Evolutionary conservation across 148 eudicot species (phyloP).

Genomic region (Rhododendron ferrugineum): DNA sequence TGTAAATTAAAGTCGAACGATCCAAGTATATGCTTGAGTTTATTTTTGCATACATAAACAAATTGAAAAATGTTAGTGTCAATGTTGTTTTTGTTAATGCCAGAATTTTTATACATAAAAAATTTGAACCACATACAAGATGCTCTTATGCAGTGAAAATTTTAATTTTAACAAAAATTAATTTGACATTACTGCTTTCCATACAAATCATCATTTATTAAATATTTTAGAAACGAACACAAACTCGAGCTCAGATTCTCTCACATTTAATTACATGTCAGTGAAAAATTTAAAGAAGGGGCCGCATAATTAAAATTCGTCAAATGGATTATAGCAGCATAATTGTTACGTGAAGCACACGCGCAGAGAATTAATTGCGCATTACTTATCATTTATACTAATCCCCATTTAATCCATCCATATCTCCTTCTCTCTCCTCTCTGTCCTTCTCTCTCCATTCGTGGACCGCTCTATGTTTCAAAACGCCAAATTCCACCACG

Average conservation of each 20-base stretch:
- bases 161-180: too few relatives aligned
- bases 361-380: neutral
- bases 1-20: neutral
- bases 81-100: too few relatives aligned
- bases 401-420: neutral
- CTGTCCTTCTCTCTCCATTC: neutral
- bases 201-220: too few relatives aligned
- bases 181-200: too few relatives aligned
- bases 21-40: too few relatives aligned
- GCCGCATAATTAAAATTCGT: neutral
- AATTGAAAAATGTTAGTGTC: too few relatives aligned
- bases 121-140: fast-evolving
- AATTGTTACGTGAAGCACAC: neutral
- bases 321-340: neutral
- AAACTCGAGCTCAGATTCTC: too few relatives aligned
- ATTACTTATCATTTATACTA: neutral
- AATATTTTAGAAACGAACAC: too few relatives aligned
- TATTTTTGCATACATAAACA: too few relatives aligned
- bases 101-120: too few relatives aligned
- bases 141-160: too few relatives aligned
- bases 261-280: neutral
- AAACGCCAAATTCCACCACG: neutral
- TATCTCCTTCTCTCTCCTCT: neutral
- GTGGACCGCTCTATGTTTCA: neutral
- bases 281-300: neutral